Evolutionary conservation across 495 filamentous ascomycete genomes (phyloP).

Genomic region (Xylaria longipes): DNA sequence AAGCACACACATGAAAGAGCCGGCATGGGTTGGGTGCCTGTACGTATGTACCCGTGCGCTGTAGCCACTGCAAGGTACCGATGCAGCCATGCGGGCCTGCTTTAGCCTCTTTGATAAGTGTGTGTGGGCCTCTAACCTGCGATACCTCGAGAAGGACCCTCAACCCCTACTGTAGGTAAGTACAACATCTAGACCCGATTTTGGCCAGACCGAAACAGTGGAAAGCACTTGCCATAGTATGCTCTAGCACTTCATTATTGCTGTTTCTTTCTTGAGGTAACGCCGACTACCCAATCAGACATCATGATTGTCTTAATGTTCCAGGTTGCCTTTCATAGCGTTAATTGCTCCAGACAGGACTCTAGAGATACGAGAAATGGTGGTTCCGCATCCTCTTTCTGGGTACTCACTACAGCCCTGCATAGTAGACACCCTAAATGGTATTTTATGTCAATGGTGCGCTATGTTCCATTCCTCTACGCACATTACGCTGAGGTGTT

Average conservation of each 20-base stretch:
- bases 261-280: not conserved
- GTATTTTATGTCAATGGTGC: not conserved
- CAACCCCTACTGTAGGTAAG: too few relatives aligned
- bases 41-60: not conserved
- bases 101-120: conserved; percentile 21
- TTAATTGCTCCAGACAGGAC: too few relatives aligned
- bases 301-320: not conserved
- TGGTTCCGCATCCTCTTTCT: not conserved
- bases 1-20: conserved; percentile 7
- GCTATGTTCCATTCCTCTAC: not conserved
- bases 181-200: not conserved
- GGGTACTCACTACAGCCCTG: not conserved
- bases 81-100: conserved; percentile 18
- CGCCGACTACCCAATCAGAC: not conserved
- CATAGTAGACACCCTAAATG: not conserved
- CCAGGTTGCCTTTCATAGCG: not conserved
- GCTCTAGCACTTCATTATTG: not conserved
- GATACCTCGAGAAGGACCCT: not conserved
- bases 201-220: conserved; percentile 3
- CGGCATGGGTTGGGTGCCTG: conserved; percentile 6
- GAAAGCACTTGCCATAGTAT: not conserved
- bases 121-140: conserved; percentile 13
- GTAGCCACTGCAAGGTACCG: conserved; percentile 11
- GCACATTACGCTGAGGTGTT: not conserved
- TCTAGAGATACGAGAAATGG: not conserved